Percentiles rank a stretch among this genome's conserved stretches.
Conservation (phyloP, 257 asterid species). For the Pogostemon cablin region DNA sequence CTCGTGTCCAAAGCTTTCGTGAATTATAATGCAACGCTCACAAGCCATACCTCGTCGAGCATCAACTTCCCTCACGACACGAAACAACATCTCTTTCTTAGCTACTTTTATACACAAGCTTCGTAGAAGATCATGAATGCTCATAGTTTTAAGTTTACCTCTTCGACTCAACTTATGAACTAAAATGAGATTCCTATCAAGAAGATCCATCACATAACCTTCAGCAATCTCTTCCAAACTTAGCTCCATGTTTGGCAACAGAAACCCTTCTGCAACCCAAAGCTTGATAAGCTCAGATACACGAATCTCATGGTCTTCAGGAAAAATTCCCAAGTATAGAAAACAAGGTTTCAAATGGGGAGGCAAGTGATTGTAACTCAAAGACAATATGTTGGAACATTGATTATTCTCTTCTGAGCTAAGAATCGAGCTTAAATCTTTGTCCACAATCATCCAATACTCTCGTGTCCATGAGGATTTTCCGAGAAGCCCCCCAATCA, state of each 20-base stretch:
- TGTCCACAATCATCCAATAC: constrained; percentile 10
- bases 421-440: background rate
- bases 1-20: background rate
- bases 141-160: background rate
- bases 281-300: constrained; percentile 20
- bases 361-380: constrained; percentile 23
- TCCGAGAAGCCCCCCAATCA: constrained; percentile 13
- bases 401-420: background rate
- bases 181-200: constrained; percentile 20
- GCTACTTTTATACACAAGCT: constrained; percentile 7
- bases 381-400: constrained; percentile 9
- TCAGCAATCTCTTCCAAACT: constrained; percentile 5
- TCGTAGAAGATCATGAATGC: constrained; percentile 23
- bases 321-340: constrained; percentile 19
- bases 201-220: constrained; percentile 5
- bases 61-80: constrained; percentile 1
- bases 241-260: background rate
- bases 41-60: background rate
- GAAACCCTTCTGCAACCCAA: constrained; percentile 22
- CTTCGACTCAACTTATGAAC: background rate
- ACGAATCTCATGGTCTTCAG: background rate
- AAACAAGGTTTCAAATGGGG: constrained; percentile 20
- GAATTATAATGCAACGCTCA: constrained; percentile 13
- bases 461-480: background rate
- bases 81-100: constrained; percentile 15